Evolutionary conservation across 2,329 filamentous ascomycete genomes (phyloP).

Genomic region (Exserohilum rostratum): DNA sequence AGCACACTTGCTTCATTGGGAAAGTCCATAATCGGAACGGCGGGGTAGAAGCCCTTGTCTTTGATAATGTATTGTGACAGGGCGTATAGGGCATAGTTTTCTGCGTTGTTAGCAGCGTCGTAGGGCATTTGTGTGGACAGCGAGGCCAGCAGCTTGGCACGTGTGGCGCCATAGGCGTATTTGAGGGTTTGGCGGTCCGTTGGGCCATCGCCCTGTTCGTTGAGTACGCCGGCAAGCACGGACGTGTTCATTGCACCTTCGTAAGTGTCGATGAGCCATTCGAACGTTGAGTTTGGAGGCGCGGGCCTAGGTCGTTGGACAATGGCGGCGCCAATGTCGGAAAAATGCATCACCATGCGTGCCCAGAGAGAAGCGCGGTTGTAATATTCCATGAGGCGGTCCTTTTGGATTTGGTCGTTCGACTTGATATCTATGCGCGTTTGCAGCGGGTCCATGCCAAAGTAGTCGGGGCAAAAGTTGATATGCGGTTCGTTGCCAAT

Average conservation of each 20-base stretch:
- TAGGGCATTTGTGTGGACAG: slow-evolving; percentile 41
- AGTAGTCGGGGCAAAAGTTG: slow-evolving; percentile 42
- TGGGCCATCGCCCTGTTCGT: slow-evolving; percentile 32
- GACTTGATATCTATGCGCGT: slow-evolving; percentile 32
- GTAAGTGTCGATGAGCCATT: slow-evolving; percentile 27
- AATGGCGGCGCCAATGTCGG: slow-evolving; percentile 35
- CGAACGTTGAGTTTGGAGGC: slow-evolving; percentile 22
- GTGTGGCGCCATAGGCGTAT: slow-evolving; percentile 42
- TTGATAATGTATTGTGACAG: slow-evolving; percentile 39
- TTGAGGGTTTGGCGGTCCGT: slow-evolving; percentile 33
- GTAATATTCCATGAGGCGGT: slow-evolving; percentile 39
- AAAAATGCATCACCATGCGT: slow-evolving; percentile 44
- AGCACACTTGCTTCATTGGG: slow-evolving; percentile 38
- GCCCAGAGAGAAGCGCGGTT: slow-evolving; percentile 45
- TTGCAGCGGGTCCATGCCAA: slow-evolving; percentile 33
- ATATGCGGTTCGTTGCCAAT: slow-evolving; percentile 45
- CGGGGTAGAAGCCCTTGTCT: slow-evolving; percentile 39
- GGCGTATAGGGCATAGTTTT: slow-evolving; percentile 45
- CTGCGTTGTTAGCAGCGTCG: slow-evolving; percentile 42
- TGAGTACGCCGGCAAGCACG: slow-evolving; percentile 39
- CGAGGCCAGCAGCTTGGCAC: slow-evolving; percentile 40
- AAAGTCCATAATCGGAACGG: slow-evolving; percentile 40
- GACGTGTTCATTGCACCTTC: slow-evolving; percentile 42
- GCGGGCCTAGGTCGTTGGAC: slow-evolving; percentile 26
- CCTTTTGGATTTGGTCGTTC: slow-evolving; percentile 28